phyloP scores from a whole-genome alignment of 2,329 filamentous ascomycete genomes.

The Coniella lustricola region DNA sequence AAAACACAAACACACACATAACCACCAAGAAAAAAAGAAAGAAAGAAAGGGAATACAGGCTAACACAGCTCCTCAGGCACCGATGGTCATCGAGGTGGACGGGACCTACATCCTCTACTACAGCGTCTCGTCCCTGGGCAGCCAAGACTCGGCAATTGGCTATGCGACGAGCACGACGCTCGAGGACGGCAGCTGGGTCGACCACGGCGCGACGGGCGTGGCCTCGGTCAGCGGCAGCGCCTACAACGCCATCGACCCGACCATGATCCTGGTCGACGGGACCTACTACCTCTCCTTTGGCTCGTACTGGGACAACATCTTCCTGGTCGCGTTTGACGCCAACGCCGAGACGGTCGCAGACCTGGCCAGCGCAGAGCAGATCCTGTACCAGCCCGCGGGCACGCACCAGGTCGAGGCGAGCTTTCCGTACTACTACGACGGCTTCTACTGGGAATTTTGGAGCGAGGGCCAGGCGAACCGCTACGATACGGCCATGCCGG shows the following conservation, averaged over 20 bases:
- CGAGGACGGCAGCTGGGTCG: constrained; percentile 39
- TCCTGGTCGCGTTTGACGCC: constrained; percentile 45
- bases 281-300: constrained; percentile 54
- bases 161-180: constrained; percentile 30
- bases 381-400: constrained; percentile 46
- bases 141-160: constrained; percentile 57
- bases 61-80: constrained; percentile 39
- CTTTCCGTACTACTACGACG: constrained; percentile 47
- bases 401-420: constrained; percentile 48
- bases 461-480: constrained; percentile 54
- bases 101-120: constrained; percentile 60
- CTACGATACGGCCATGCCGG: constrained; percentile 44
- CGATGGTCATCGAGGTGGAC: constrained; percentile 53
- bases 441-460: constrained; percentile 60
- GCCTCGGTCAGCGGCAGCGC: constrained; percentile 27
- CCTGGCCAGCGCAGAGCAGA: constrained; percentile 27
- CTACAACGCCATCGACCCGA: constrained; percentile 50
- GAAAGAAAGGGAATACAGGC: not conserved
- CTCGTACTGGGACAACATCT: constrained; percentile 62
- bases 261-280: constrained; percentile 38
- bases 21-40: too few species aligned
- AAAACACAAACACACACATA: too few species aligned
- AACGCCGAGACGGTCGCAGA: constrained; percentile 25
- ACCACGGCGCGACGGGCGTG: constrained; percentile 44
- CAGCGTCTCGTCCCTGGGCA: constrained; percentile 53